phyloP scores from a whole-genome alignment of 768 basidiomycete genomes.

The Basidioascus undulatus region DNA sequence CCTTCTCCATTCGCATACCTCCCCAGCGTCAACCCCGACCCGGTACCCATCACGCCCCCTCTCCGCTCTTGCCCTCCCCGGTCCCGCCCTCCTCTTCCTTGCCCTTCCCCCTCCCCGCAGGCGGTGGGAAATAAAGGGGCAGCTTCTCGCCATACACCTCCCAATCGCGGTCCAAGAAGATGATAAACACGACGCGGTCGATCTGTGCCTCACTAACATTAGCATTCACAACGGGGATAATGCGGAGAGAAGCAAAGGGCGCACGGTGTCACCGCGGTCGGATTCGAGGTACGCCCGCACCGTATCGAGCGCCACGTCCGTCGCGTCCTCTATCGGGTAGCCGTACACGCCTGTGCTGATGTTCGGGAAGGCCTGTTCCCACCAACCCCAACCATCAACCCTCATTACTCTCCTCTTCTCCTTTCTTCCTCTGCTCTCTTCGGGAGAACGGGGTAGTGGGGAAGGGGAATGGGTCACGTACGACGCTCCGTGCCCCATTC shows the following conservation, averaged over 20 bases:
- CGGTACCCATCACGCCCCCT: too few species aligned
- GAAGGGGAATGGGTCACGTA: conserved; percentile 18
- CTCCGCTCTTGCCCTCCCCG: too few species aligned
- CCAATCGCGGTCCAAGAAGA: neutral
- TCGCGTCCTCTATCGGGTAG: conserved; percentile 31
- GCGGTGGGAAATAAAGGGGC: neutral
- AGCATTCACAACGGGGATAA: too few species aligned
- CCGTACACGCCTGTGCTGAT: conserved; percentile 59
- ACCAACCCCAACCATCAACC: neutral
- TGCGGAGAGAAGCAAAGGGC: neutral
- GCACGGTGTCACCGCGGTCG: neutral
- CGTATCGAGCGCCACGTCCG: neutral
- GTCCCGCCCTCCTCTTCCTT: too few species aligned
- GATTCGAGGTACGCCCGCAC: neutral
- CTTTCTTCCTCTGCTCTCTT: neutral
- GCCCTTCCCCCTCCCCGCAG: too few species aligned
- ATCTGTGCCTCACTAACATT: too few species aligned
- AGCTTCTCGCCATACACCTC: neutral
- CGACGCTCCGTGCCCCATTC: conserved; percentile 38
- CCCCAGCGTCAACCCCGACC: too few species aligned
- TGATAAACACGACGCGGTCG: neutral
- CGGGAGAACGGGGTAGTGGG: neutral
- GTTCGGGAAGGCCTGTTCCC: conserved; percentile 44
- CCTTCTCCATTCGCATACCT: too few species aligned
- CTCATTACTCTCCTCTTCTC: neutral